phyloP scores from a whole-genome alignment of 345 rosid species.

The Brassica carinata region DNA sequence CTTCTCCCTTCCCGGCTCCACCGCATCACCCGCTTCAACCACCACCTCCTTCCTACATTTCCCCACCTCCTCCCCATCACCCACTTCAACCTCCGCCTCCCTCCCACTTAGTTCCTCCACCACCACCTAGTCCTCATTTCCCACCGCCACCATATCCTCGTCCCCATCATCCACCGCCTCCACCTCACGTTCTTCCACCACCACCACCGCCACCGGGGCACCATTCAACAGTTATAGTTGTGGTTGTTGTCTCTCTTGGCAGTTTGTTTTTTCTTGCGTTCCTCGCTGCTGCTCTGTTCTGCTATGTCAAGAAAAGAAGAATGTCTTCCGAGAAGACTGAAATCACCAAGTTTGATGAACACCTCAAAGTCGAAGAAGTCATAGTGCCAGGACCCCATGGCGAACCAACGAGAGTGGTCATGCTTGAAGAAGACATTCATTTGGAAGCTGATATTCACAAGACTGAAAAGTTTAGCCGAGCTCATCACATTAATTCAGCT shows the following conservation, averaged over 20 bases:
- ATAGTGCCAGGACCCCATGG: constrained; percentile 55
- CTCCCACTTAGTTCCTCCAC: constrained; percentile 30
- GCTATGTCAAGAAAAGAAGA: constrained; percentile 57
- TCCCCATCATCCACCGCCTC: constrained; percentile 46
- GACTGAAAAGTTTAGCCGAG: constrained; percentile 32
- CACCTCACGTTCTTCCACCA: constrained; percentile 54
- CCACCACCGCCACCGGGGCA: constrained; percentile 56
- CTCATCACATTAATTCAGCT: constrained; percentile 30
- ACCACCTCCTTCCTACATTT: constrained; percentile 25
- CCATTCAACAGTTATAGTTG: constrained; percentile 53
- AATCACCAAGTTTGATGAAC: constrained; percentile 49
- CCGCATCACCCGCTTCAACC: constrained; percentile 16
- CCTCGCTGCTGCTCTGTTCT: constrained; percentile 60
- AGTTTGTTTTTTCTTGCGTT: constrained; percentile 62
- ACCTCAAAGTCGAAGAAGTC: constrained; percentile 55
- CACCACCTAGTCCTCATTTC: constrained; percentile 41
- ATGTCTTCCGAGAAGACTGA: constrained; percentile 43
- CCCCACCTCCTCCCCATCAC: constrained; percentile 29
- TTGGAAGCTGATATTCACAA: constrained; percentile 47
- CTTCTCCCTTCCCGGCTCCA: constrained; percentile 30
- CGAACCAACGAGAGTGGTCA: constrained; percentile 43
- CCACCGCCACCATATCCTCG: constrained; percentile 47
- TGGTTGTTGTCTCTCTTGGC: constrained; percentile 63
- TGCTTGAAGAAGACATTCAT: constrained; percentile 58
- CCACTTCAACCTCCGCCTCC: constrained; percentile 39